Evolutionary conservation across 2,329 filamentous ascomycete genomes (phyloP).

Genomic region (Endocalyx cinctus): DNA sequence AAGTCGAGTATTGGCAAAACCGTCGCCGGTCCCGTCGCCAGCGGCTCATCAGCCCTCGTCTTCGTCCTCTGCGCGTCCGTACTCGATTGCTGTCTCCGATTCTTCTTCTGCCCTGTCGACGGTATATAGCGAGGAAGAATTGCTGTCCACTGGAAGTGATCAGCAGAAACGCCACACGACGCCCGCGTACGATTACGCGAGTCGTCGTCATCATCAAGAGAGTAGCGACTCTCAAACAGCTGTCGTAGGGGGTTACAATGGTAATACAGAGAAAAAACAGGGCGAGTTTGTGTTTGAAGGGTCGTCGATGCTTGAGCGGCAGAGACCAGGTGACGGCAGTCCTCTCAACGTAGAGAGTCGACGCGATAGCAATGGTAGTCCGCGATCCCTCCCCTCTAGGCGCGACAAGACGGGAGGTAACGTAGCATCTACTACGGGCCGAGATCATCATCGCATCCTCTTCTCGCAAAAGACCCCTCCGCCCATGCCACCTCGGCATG

Average conservation of each 20-base stretch:
- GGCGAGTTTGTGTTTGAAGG: no score
- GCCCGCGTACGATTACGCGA: no score
- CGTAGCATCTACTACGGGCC: no score
- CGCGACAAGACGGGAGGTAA: constrained; percentile 7
- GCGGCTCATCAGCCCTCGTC: background rate
- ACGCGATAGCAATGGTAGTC: constrained; percentile 9
- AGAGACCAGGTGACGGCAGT: background rate
- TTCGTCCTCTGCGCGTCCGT: constrained; percentile 11
- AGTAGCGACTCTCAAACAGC: constrained; percentile 10
- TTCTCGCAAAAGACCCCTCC: no score
- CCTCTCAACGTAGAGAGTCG: background rate
- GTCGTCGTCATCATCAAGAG: constrained; percentile 30
- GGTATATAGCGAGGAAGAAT: constrained; percentile 51
- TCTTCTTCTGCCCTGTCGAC: constrained; percentile 54
- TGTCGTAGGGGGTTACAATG: background rate
- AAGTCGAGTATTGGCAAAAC: constrained; percentile 32
- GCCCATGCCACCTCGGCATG: no score
- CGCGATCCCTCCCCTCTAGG: constrained; percentile 8
- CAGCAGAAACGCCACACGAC: no score
- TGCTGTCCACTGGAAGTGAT: no score
- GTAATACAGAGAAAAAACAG: constrained; percentile 6
- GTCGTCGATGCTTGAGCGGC: constrained; percentile 6
- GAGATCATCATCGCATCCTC: no score
- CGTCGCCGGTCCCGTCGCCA: constrained; percentile 3
- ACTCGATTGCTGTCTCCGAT: constrained; percentile 34